Evolutionary conservation across 1,139 yeast genomes (phyloP).

Genomic region (Taphrina sp.): DNA sequence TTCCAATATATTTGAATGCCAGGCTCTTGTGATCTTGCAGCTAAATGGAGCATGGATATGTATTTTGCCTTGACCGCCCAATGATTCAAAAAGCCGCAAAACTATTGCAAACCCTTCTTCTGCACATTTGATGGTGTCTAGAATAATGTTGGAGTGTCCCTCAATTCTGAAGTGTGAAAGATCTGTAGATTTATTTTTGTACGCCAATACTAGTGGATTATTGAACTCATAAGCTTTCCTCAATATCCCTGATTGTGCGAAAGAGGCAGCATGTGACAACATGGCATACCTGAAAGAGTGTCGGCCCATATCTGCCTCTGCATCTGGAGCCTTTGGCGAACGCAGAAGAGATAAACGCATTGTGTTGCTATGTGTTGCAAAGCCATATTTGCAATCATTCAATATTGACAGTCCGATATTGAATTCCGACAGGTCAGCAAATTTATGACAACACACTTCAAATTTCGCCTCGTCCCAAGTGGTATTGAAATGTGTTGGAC

Average conservation of each 20-base stretch:
- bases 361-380: slow-evolving; percentile 81
- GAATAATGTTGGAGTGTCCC: slow-evolving; percentile 58
- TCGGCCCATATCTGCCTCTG: slow-evolving; percentile 83
- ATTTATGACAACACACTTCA: slow-evolving; percentile 92
- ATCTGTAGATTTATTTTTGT: slow-evolving; percentile 30
- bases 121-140: slow-evolving; percentile 80
- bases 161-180: slow-evolving; percentile 42
- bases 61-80: slow-evolving; percentile 1
- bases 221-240: slow-evolving; percentile 78
- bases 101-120: slow-evolving; percentile 52
- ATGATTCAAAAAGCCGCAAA: slow-evolving; percentile 3
- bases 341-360: slow-evolving; percentile 74
- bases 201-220: slow-evolving; percentile 49
- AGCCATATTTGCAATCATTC: slow-evolving; percentile 87
- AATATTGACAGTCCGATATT: slow-evolving; percentile 84
- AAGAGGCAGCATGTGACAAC: slow-evolving; percentile 71
- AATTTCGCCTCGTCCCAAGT: slow-evolving; percentile 95
- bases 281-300: slow-evolving; percentile 82
- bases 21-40: not conserved
- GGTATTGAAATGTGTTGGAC: slow-evolving; percentile 93
- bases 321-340: slow-evolving; percentile 82
- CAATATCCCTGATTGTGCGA: slow-evolving; percentile 60
- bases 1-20: not conserved
- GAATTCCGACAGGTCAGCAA: slow-evolving; percentile 84
- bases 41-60: not conserved